Conservation (phyloP, 2,329 filamentous ascomycete species). For the Phialophora chinensis region DNA sequence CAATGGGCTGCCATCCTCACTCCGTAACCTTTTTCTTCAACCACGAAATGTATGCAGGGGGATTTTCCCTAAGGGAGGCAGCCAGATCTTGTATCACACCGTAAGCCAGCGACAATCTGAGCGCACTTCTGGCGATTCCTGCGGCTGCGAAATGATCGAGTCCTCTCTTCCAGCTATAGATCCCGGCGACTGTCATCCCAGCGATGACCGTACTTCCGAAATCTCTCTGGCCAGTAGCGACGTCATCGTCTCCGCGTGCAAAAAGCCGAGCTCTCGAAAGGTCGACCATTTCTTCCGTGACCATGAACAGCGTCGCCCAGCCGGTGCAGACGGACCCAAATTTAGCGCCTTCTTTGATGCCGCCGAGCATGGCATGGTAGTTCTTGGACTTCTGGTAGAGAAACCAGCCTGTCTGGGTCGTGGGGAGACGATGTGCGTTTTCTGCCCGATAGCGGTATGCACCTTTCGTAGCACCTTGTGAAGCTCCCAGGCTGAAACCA, state of each 20-base stretch:
- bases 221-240: conserved; percentile 69
- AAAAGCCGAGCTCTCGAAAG: conserved; percentile 70
- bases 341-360: conserved; percentile 75
- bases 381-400: conserved; percentile 99
- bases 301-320: conserved; percentile 78
- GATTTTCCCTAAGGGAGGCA: conserved; percentile 66
- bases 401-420: conserved; percentile 85
- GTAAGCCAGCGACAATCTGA: conserved; percentile 78
- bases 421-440: conserved; percentile 91
- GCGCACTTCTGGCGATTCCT: conserved; percentile 77
- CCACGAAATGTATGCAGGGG: conserved; percentile 75
- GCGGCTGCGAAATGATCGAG: conserved; percentile 79
- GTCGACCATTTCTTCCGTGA: conserved; percentile 85
- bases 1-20: not conserved
- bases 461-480: conserved; percentile 74
- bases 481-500: conserved; percentile 73
- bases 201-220: conserved; percentile 81
- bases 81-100: conserved; percentile 80
- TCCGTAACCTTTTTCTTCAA: conserved; percentile 42
- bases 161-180: conserved; percentile 83
- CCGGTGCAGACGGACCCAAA: conserved; percentile 74
- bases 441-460: conserved; percentile 90
- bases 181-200: conserved; percentile 80
- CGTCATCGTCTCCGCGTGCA: conserved; percentile 80
- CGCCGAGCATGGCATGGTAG: conserved; percentile 81